Percentiles rank a stretch among this genome's conserved stretches.
phyloP scores from a whole-genome alignment of 371 early-diverging fungal species.

The Mortierella sp. region DNA sequence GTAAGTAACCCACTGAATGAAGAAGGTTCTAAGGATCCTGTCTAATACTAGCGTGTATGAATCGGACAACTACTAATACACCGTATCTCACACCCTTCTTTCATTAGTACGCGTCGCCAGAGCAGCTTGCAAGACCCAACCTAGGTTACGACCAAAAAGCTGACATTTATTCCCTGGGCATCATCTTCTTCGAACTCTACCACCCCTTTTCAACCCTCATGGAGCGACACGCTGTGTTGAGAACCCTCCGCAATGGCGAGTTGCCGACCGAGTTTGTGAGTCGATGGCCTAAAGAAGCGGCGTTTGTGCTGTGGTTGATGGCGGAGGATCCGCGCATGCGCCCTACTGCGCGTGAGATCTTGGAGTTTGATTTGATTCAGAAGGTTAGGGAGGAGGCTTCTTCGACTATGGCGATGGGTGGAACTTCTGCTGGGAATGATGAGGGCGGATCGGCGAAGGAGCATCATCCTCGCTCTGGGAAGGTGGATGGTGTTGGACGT shows the following conservation, averaged over 20 bases:
- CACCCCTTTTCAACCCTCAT: constrained; percentile 74
- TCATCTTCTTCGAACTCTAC: constrained; percentile 80
- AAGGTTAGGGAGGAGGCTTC: constrained; percentile 31
- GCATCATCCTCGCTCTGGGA: neutral
- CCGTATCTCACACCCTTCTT: neutral
- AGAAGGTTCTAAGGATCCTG: neutral
- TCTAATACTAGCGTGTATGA: neutral
- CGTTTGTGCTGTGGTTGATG: constrained; percentile 85
- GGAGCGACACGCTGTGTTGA: constrained; percentile 75
- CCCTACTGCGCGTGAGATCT: constrained; percentile 81
- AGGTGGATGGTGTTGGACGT: neutral
- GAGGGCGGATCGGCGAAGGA: too few relatives aligned
- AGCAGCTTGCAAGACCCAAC: constrained; percentile 80
- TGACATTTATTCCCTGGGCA: constrained; percentile 81
- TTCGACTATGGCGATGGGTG: neutral
- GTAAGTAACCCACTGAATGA: constrained; percentile 15
- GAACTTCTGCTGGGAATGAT: neutral
- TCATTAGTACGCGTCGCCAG: constrained; percentile 90
- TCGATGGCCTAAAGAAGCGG: constrained; percentile 85
- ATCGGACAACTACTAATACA: too few relatives aligned
- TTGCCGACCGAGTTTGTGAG: constrained; percentile 82
- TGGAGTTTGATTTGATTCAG: constrained; percentile 72
- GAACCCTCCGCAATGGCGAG: constrained; percentile 72
- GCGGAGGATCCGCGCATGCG: constrained; percentile 76
- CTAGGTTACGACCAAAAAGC: constrained; percentile 71